These are phyloP conservation scores for Bonnemaisonia californica DNA, from an alignment of 31 red algal genomes.

Conservation along the genomic window DNA sequence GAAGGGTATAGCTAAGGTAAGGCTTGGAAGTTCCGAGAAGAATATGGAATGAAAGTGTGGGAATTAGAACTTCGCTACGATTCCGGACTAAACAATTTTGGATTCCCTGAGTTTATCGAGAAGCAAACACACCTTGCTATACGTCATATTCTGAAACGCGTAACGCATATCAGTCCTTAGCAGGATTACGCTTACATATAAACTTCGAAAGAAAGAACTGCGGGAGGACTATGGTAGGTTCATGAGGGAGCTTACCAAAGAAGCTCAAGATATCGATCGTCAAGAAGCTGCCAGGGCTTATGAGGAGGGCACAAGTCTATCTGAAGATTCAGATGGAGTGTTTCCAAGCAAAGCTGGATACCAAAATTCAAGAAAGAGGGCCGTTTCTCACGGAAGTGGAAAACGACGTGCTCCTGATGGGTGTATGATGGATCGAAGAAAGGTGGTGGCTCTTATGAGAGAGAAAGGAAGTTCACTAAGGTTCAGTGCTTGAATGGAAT, in stretches of 20 bases:
- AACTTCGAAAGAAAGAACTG: conserved; percentile 17
- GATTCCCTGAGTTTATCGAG: conserved; percentile 9
- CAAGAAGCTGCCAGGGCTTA: no score
- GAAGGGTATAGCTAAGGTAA: conserved; percentile 14
- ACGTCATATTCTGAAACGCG: conserved; percentile 16
- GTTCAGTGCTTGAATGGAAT: no score
- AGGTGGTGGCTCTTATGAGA: no score
- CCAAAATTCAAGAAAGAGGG: no score
- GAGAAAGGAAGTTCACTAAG: no score
- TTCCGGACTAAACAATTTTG: neutral
- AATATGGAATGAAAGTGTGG: conserved; percentile 22
- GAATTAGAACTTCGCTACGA: conserved; percentile 15
- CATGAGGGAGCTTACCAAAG: conserved; percentile 39
- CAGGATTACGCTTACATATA: conserved; percentile 17
- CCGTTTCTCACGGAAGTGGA: no score
- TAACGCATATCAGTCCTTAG: conserved; percentile 2
- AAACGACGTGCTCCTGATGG: no score
- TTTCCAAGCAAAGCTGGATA: no score
- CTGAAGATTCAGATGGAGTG: no score
- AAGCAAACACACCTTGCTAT: conserved; percentile 29
- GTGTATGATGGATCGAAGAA: no score
- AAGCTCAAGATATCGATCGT: no score
- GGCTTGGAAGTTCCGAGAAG: conserved; percentile 8
- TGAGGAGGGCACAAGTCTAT: no score
- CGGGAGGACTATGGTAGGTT: conserved; percentile 36